phyloP scores from a whole-genome alignment of 192 early-diverging fungal species.

The Linnemannia elongata region DNA sequence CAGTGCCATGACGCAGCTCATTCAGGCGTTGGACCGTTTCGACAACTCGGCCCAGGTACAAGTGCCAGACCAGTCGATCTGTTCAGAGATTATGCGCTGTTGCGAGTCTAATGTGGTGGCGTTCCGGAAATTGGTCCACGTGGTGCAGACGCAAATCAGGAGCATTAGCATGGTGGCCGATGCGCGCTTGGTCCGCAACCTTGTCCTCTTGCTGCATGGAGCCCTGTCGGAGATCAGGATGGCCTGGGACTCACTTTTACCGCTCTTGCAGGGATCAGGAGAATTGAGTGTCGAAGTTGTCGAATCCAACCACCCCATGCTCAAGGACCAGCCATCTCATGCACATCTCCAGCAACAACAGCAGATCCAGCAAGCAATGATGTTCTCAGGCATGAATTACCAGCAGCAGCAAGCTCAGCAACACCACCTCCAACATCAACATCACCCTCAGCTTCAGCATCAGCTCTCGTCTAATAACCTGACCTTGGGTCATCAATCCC shows the following conservation, averaged over 20 bases:
- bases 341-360: conserved; percentile 10
- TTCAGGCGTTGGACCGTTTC: conserved; percentile 53
- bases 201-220: conserved; percentile 61
- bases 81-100: conserved; percentile 42
- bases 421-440: conserved; percentile 9
- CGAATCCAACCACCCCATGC: conserved; percentile 15
- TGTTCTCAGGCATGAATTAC: background rate
- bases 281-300: conserved; percentile 35
- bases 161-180: conserved; percentile 52
- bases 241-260: conserved; percentile 60
- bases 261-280: conserved; percentile 44
- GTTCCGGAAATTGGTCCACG: conserved; percentile 50
- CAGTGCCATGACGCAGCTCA: conserved; percentile 50
- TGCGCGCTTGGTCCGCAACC: conserved; percentile 52
- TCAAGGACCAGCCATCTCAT: conserved; percentile 18
- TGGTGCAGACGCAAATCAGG: conserved; percentile 54
- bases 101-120: conserved; percentile 49
- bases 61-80: conserved; percentile 43
- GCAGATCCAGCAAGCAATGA: conserved; percentile 9
- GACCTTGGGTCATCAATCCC: conserved; percentile 8
- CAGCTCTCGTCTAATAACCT: conserved; percentile 4
- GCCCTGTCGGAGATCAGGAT: conserved; percentile 57
- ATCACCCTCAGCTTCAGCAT: conserved; percentile 6
- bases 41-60: conserved; percentile 45
- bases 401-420: conserved; percentile 18